Percentiles rank a stretch among this genome's conserved stretches.
Conservation (phyloP, 139 green algal genomes). For the Deuterostichococcus epilithicus region DNA sequence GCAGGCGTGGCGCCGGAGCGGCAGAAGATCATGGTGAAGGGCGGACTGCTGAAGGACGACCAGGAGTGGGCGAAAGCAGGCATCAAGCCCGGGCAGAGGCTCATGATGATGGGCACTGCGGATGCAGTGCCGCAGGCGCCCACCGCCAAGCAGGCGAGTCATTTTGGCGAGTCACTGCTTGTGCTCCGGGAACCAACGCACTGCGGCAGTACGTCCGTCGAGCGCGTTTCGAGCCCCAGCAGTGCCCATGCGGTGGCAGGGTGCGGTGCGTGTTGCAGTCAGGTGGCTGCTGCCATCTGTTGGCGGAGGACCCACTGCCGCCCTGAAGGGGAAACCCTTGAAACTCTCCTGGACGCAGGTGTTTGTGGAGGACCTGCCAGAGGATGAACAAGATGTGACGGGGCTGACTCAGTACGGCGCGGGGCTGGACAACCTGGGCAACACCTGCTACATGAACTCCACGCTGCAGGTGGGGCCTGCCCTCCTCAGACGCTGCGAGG, state of each 20-base stretch:
- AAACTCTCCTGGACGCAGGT: too few relatives aligned
- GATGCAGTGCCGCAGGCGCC: conserved; percentile 47
- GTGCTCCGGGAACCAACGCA: too few relatives aligned
- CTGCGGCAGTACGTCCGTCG: too few relatives aligned
- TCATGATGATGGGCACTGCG: conserved; percentile 97
- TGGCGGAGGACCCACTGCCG: too few relatives aligned
- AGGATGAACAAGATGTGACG: conserved; percentile 63
- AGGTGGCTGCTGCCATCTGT: too few relatives aligned
- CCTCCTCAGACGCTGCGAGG: too few relatives aligned
- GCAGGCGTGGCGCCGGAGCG: conserved; percentile 83
- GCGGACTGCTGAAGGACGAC: conserved; percentile 90
- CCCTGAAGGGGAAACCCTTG: too few relatives aligned
- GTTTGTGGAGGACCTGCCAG: conserved; percentile 95
- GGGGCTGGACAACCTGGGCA: conserved; percentile 92
- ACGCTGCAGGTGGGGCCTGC: conserved; percentile 46
- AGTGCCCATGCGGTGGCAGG: too few relatives aligned
- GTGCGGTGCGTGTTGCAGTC: too few relatives aligned
- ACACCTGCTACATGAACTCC: conserved; percentile 99
- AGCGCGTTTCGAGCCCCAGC: too few relatives aligned
- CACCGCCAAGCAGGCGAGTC: background rate
- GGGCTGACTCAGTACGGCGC: conserved; percentile 66
- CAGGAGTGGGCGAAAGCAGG: conserved; percentile 73
- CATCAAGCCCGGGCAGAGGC: conserved; percentile 77
- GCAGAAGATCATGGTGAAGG: conserved; percentile 98
- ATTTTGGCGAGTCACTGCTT: too few relatives aligned